phyloP scores from a whole-genome alignment of 2,329 filamentous ascomycete species.

The Alternaria postmessia region DNA sequence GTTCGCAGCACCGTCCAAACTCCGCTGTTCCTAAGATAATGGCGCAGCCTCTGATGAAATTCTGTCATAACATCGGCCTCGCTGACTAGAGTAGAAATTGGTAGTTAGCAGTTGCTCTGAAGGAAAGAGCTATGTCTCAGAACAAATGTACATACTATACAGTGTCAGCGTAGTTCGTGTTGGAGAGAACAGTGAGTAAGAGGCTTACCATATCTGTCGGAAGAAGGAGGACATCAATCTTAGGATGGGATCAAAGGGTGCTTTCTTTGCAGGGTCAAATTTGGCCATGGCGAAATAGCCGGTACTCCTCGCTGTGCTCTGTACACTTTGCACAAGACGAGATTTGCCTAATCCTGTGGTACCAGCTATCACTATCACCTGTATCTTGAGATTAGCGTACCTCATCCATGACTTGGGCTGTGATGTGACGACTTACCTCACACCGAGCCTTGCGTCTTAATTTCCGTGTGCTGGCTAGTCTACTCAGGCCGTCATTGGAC shows the following conservation, averaged over 20 bases:
- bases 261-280: slow-evolving; percentile 66
- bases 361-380: slow-evolving; percentile 64
- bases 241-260: slow-evolving; percentile 69
- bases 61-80: slow-evolving; percentile 68
- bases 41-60: slow-evolving; percentile 67
- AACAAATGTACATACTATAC: background rate
- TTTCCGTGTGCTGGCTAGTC: slow-evolving; percentile 48
- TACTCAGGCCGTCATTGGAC: slow-evolving; percentile 37
- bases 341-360: slow-evolving; percentile 68
- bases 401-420: too few species aligned
- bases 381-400: background rate
- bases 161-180: background rate
- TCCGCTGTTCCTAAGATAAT: slow-evolving; percentile 59
- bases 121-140: background rate
- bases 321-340: slow-evolving; percentile 66
- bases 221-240: slow-evolving; percentile 68
- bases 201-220: slow-evolving; percentile 62
- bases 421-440: slow-evolving; percentile 46
- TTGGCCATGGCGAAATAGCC: slow-evolving; percentile 69
- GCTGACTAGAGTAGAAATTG: slow-evolving; percentile 51
- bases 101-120: background rate
- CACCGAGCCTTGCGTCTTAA: slow-evolving; percentile 63
- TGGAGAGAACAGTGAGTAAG: background rate
- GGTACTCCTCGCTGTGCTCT: slow-evolving; percentile 63
- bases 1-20: slow-evolving; percentile 66